Evolutionary conservation across 1,284 basidiomycete species (phyloP).

Genomic region (Trichosporon coremiiforme): DNA sequence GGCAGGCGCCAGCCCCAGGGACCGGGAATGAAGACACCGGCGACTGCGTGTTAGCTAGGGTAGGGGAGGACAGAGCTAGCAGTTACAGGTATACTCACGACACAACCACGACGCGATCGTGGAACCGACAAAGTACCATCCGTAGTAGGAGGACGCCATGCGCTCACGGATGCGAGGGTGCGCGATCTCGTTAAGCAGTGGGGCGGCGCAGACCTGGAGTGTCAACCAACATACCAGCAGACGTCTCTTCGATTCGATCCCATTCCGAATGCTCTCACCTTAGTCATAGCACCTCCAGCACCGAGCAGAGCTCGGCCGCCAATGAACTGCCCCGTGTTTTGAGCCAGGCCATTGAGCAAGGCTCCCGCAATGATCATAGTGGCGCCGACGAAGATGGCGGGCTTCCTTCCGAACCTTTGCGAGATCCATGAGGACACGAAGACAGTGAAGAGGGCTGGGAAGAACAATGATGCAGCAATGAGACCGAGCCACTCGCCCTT

Average conservation of each 20-base stretch:
- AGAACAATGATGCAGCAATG: conserved; percentile 36
- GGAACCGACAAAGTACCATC: conserved; percentile 29
- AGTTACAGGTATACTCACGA: too few relatives aligned
- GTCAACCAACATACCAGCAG: too few relatives aligned
- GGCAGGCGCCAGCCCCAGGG: conserved; percentile 34
- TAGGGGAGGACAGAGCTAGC: too few relatives aligned
- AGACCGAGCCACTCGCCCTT: conserved; percentile 38
- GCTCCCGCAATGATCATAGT: conserved; percentile 38
- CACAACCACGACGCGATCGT: conserved; percentile 25
- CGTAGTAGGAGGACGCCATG: conserved; percentile 27
- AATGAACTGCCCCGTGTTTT: conserved; percentile 29
- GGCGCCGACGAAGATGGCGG: conserved; percentile 37
- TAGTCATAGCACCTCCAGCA: conserved; percentile 39
- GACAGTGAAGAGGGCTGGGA: conserved; percentile 37
- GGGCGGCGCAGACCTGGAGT: conserved; percentile 26
- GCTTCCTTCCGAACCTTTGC: conserved; percentile 34
- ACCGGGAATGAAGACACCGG: conserved; percentile 26
- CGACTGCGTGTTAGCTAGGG: conserved; percentile 17
- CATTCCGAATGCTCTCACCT: neutral
- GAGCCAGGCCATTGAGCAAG: conserved; percentile 38
- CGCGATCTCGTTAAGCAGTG: conserved; percentile 37
- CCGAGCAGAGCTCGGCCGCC: conserved; percentile 39
- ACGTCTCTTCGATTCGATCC: too few relatives aligned
- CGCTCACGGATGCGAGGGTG: conserved; percentile 38
- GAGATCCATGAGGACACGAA: conserved; percentile 35